Conservation (phyloP, 2,329 filamentous ascomycete species). For the Diaporthe ilicicola region DNA sequence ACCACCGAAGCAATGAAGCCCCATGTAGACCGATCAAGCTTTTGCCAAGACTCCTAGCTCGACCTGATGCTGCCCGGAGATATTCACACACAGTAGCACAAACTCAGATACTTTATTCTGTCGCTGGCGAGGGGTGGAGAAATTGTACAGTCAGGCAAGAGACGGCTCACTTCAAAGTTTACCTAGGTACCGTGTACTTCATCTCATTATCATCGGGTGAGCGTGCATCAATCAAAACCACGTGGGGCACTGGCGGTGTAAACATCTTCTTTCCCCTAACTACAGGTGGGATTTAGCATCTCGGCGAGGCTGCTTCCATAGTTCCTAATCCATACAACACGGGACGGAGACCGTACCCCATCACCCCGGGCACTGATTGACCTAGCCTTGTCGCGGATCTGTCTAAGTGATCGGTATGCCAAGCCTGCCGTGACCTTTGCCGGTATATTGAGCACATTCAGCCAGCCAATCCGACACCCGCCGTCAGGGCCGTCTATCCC, state of each 20-base stretch:
- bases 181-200: background rate
- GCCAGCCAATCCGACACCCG: constrained; percentile 23
- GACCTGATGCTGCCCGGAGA: background rate
- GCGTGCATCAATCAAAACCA: background rate
- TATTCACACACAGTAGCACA: background rate
- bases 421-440: constrained; percentile 8
- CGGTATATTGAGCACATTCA: constrained; percentile 27
- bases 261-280: background rate
- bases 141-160: background rate
- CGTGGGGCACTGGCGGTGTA: background rate
- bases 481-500: background rate
- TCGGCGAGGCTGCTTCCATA: constrained; percentile 24
- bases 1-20: background rate
- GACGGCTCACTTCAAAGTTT: background rate
- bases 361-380: background rate
- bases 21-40: constrained; percentile 16
- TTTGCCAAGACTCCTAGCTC: constrained; percentile 9
- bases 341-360: background rate
- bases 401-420: background rate
- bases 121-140: background rate
- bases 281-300: constrained; percentile 18
- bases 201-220: background rate
- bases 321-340: constrained; percentile 1
- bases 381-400: background rate
- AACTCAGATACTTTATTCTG: background rate